phyloP scores from a whole-genome alignment of 345 rosid genomes.

The Geranium rotundifolium region DNA sequence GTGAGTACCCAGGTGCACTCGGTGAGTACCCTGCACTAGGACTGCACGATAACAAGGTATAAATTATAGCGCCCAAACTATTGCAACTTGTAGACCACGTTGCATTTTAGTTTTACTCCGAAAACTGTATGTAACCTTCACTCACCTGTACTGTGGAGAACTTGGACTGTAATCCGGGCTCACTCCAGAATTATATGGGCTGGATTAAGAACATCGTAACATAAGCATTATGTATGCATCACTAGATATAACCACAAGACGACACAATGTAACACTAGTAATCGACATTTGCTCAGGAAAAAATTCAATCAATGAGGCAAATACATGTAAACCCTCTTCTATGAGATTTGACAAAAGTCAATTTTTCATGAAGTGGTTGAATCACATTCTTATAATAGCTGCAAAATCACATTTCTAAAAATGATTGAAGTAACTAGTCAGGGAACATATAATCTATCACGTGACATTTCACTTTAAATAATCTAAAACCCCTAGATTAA shows the following conservation, averaged over 20 bases:
- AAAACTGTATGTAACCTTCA: neutral
- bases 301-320: neutral
- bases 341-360: too few species aligned
- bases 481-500: too few species aligned
- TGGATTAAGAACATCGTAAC: constrained; percentile 11
- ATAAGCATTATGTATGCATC: neutral
- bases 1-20: constrained; percentile 71
- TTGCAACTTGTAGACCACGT: neutral
- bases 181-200: constrained; percentile 69
- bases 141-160: constrained; percentile 56
- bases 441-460: neutral
- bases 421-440: neutral
- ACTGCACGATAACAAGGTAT: constrained; percentile 14
- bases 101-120: neutral
- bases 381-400: neutral
- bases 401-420: neutral
- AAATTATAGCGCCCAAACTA: neutral
- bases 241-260: neutral
- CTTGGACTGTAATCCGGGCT: constrained; percentile 70
- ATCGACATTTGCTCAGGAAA: too few species aligned
- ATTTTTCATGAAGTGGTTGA: too few species aligned
- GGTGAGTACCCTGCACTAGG: constrained; percentile 88
- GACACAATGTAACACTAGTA: neutral
- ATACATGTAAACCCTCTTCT: neutral
- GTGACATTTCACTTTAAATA: neutral